Evolutionary conservation across 768 basidiomycete genomes (phyloP).

Genomic region (Leucocoprinus birnbaumii): DNA sequence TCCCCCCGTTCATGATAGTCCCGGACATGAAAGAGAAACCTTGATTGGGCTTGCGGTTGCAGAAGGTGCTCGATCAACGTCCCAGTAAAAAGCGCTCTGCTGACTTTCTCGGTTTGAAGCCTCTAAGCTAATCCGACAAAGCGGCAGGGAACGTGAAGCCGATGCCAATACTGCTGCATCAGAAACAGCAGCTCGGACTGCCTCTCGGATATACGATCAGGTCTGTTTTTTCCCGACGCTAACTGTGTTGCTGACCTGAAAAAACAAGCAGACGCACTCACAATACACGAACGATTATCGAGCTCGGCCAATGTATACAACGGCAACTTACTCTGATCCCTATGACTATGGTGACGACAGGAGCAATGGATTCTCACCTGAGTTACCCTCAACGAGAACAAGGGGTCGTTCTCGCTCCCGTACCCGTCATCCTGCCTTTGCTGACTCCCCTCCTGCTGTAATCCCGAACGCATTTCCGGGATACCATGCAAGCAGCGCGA

Average conservation of each 20-base stretch:
- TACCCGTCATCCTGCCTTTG: conserved; percentile 19
- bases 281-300: conserved; percentile 30
- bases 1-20: conserved; percentile 50
- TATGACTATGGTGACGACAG: conserved; percentile 4
- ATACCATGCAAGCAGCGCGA: not conserved
- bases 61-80: conserved; percentile 46
- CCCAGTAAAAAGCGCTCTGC: not conserved
- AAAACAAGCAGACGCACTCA: conserved; percentile 27
- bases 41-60: conserved; percentile 67
- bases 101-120: conserved; percentile 32
- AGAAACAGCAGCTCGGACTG: conserved; percentile 69
- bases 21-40: conserved; percentile 62
- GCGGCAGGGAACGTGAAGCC: conserved; percentile 39
- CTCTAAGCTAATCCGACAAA: conserved; percentile 51
- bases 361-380: conserved; percentile 11
- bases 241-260: not conserved
- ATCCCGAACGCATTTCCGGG: conserved; percentile 13
- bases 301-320: conserved; percentile 27
- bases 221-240: conserved; percentile 25
- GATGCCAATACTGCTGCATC: conserved; percentile 49
- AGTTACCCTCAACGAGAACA: conserved; percentile 32
- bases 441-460: conserved; percentile 20
- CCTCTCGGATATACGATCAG: conserved; percentile 54
- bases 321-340: not conserved
- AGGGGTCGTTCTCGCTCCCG: conserved; percentile 27